These are phyloP conservation scores for Scheffersomyces titani DNA, from an alignment of 1,139 yeast species.

Conservation along the genomic window DNA sequence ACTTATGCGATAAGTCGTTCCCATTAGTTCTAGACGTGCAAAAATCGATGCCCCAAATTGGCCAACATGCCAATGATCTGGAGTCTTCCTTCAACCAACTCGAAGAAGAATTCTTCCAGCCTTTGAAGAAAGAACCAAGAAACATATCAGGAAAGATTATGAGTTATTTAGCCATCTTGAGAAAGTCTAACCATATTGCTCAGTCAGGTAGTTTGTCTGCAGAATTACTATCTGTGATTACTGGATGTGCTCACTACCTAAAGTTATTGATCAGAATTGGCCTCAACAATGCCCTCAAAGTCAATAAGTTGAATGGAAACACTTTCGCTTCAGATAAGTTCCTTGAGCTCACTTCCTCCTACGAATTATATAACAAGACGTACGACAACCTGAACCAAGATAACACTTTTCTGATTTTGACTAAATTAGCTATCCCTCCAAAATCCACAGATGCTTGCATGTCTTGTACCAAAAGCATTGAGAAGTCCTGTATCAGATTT, in stretches of 20 bases:
- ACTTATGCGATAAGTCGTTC: slow-evolving; percentile 24
- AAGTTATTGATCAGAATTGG: slow-evolving; percentile 84
- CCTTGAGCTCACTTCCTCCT: slow-evolving; percentile 51
- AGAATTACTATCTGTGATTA: slow-evolving; percentile 73
- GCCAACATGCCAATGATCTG: slow-evolving; percentile 7
- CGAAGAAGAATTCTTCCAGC: slow-evolving; percentile 26
- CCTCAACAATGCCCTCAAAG: slow-evolving; percentile 68
- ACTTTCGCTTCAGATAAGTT: slow-evolving; percentile 66
- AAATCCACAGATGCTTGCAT: slow-evolving; percentile 80
- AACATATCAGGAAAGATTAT: slow-evolving; percentile 77
- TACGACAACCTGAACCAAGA: slow-evolving; percentile 7
- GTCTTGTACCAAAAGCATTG: slow-evolving; percentile 73
- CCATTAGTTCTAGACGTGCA: slow-evolving; percentile 12
- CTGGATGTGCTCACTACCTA: slow-evolving; percentile 91
- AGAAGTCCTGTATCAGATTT: slow-evolving; percentile 70
- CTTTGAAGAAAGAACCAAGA: slow-evolving; percentile 75
- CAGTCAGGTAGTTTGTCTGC: slow-evolving; percentile 61
- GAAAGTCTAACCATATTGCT: slow-evolving; percentile 53
- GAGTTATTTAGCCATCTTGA: slow-evolving; percentile 71
- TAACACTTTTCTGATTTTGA: slow-evolving; percentile 46
- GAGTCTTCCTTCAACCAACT: slow-evolving; percentile 7
- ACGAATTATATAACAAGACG: slow-evolving; percentile 32
- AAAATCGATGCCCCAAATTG: slow-evolving; percentile 3
- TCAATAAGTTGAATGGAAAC: slow-evolving; percentile 59
- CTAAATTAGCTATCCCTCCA: slow-evolving; percentile 44